phyloP scores from a whole-genome alignment of 1,139 yeast genomes.

The Candida smagusa region DNA sequence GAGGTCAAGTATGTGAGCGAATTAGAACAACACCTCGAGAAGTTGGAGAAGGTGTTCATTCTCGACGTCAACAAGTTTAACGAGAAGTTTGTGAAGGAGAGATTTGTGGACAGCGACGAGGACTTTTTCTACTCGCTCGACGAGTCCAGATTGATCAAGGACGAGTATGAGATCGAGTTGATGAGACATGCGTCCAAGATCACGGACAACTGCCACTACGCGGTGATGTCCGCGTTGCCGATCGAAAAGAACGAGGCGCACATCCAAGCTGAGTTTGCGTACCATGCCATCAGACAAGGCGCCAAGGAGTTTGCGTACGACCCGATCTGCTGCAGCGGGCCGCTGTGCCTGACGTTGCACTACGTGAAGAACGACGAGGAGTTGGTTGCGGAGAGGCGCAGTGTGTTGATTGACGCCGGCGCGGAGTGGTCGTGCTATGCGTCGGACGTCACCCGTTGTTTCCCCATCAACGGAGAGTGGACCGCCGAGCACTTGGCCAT shows the following conservation, averaged over 20 bases:
- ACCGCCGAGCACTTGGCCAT: slow-evolving; percentile 80
- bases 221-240: slow-evolving; percentile 90
- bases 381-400: slow-evolving; percentile 46
- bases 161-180: slow-evolving; percentile 70
- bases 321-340: slow-evolving; percentile 94
- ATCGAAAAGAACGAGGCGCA: slow-evolving; percentile 87
- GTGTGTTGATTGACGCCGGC: slow-evolving; percentile 90
- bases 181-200: slow-evolving; percentile 79
- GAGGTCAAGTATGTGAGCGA: slow-evolving; percentile 62
- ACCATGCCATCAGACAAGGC: slow-evolving; percentile 93
- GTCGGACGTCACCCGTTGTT: slow-evolving; percentile 90
- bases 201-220: slow-evolving; percentile 83
- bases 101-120: slow-evolving; percentile 31
- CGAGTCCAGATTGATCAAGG: slow-evolving; percentile 83
- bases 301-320: slow-evolving; percentile 86
- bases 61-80: slow-evolving; percentile 44
- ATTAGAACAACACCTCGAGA: slow-evolving; percentile 31
- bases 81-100: slow-evolving; percentile 21
- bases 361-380: slow-evolving; percentile 81
- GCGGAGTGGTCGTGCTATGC: slow-evolving; percentile 96
- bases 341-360: slow-evolving; percentile 87
- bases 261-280: slow-evolving; percentile 90
- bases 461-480: slow-evolving; percentile 91
- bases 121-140: slow-evolving; percentile 74
- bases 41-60: slow-evolving; percentile 27